Evolutionary conservation across 1,284 basidiomycete genomes (phyloP).

Genomic region (Apiotrichum porosum): DNA sequence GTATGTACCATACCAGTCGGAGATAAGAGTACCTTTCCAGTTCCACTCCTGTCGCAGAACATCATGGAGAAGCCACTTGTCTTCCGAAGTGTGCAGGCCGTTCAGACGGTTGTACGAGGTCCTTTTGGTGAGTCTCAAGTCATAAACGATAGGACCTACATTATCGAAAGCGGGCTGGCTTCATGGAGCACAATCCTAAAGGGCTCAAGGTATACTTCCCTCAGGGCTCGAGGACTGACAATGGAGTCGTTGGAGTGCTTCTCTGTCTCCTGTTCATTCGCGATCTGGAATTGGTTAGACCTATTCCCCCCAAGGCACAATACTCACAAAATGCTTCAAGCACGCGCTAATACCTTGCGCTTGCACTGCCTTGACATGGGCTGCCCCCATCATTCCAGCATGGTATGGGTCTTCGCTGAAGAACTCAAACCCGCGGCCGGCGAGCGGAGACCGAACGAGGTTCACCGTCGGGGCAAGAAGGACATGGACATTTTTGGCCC

Average conservation of each 20-base stretch:
- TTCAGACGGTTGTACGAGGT: conserved; percentile 56
- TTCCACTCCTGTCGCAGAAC: conserved; percentile 61
- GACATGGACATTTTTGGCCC: conserved; percentile 62
- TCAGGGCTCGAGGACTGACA: conserved; percentile 60
- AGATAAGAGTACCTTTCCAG: conserved; percentile 64
- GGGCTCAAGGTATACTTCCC: conserved; percentile 74
- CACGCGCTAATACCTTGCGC: conserved; percentile 58
- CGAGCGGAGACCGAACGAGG: conserved; percentile 68
- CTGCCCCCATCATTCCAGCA: conserved; percentile 62
- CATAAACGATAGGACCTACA: too few species aligned
- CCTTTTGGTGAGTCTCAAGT: conserved; percentile 44
- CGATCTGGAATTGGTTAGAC: conserved; percentile 9
- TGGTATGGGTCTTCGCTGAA: conserved; percentile 73
- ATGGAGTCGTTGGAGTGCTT: conserved; percentile 34
- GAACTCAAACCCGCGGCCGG: conserved; percentile 54
- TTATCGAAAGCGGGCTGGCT: conserved; percentile 46
- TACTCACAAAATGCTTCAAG: conserved; percentile 31
- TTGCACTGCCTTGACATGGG: conserved; percentile 68
- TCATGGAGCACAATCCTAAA: conserved; percentile 77
- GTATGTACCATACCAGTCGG: conserved; percentile 57
- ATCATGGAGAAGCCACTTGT: conserved; percentile 53
- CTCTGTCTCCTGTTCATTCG: conserved; percentile 25
- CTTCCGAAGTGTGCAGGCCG: conserved; percentile 68
- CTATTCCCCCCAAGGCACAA: too few species aligned
- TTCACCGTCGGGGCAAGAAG: conserved; percentile 68